Percentiles rank a stretch among this genome's conserved stretches.
phyloP scores from a whole-genome alignment of 306 rosid genomes.

The Castanea mollissima region DNA sequence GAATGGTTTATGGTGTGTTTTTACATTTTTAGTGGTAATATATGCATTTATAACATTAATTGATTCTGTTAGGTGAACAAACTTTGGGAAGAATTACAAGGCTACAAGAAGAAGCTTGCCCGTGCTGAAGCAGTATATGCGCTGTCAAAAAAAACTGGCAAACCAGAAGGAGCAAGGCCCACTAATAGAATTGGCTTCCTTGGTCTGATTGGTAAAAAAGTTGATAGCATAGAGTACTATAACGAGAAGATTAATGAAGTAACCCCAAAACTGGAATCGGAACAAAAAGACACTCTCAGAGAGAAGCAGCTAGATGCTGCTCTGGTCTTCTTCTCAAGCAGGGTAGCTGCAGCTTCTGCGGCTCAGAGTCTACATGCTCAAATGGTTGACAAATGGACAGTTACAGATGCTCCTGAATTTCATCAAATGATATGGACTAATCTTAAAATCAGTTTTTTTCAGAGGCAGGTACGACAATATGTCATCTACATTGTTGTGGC shows the following conservation, averaged over 20 bases:
- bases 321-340: slow-evolving; percentile 62
- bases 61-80: slow-evolving; percentile 60
- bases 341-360: slow-evolving; percentile 83
- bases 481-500: slow-evolving; percentile 66
- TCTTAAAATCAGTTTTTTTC: slow-evolving; percentile 58
- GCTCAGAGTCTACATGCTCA: slow-evolving; percentile 86
- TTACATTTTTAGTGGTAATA: neutral
- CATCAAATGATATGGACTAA: slow-evolving; percentile 77
- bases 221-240: slow-evolving; percentile 74
- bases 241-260: slow-evolving; percentile 56
- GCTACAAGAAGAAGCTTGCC: slow-evolving; percentile 67
- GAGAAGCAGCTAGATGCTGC: slow-evolving; percentile 87
- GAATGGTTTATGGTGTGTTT: neutral
- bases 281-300: slow-evolving; percentile 75
- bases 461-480: slow-evolving; percentile 64
- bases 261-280: slow-evolving; percentile 61
- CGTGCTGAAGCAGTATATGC: slow-evolving; percentile 68
- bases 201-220: slow-evolving; percentile 74
- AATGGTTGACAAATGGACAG: slow-evolving; percentile 68
- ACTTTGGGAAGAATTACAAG: slow-evolving; percentile 65
- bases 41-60: slow-evolving; percentile 13
- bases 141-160: slow-evolving; percentile 49
- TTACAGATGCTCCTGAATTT: slow-evolving; percentile 71
- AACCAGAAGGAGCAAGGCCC: slow-evolving; percentile 76
- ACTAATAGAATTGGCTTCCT: slow-evolving; percentile 70